phyloP scores from a whole-genome alignment of 306 rosid genomes.

The Morella rubra region DNA sequence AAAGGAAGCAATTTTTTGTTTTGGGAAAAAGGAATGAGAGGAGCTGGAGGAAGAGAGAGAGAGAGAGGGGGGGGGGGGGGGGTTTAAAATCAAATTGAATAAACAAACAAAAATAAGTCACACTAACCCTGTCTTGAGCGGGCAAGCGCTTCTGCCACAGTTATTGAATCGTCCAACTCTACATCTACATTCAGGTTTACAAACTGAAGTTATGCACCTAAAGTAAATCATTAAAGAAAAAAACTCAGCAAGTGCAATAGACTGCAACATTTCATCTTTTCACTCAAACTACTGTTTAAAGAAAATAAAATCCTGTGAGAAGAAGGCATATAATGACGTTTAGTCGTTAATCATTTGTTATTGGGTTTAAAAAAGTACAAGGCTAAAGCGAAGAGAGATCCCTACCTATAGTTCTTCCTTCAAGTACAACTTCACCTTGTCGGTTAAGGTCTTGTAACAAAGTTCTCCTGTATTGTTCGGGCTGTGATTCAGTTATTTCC shows the following conservation, averaged over 20 bases:
- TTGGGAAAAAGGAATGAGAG: too few species aligned
- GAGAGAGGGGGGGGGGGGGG: slow-evolving; percentile 1
- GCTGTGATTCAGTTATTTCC: slow-evolving; percentile 63
- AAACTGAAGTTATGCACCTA: slow-evolving; percentile 34
- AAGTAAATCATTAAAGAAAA: neutral
- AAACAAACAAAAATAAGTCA: slow-evolving; percentile 17
- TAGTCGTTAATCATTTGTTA: neutral
- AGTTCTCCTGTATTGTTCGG: slow-evolving; percentile 63
- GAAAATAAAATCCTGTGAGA: neutral
- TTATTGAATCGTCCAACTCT: slow-evolving; percentile 70
- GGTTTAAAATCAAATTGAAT: slow-evolving; percentile 5
- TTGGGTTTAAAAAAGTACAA: neutral
- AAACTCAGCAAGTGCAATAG: neutral
- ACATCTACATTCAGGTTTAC: slow-evolving; percentile 60
- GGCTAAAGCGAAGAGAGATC: slow-evolving; percentile 28
- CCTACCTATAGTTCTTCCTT: slow-evolving; percentile 83
- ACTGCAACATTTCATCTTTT: slow-evolving; percentile 1
- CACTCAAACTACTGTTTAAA: neutral
- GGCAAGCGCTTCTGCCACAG: slow-evolving; percentile 71
- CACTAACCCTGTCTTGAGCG: slow-evolving; percentile 67
- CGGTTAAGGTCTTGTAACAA: slow-evolving; percentile 95
- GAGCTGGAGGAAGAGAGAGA: too few species aligned
- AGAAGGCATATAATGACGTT: neutral
- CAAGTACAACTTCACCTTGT: slow-evolving; percentile 97
- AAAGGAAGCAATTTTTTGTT: neutral